A percentile compares a stretch with the other conserved stretches of the same genome.
These are phyloP conservation scores for Ophiostoma novo-ulmi DNA, from an alignment of 2,329 filamentous ascomycete genomes.

Conservation along the genomic window DNA sequence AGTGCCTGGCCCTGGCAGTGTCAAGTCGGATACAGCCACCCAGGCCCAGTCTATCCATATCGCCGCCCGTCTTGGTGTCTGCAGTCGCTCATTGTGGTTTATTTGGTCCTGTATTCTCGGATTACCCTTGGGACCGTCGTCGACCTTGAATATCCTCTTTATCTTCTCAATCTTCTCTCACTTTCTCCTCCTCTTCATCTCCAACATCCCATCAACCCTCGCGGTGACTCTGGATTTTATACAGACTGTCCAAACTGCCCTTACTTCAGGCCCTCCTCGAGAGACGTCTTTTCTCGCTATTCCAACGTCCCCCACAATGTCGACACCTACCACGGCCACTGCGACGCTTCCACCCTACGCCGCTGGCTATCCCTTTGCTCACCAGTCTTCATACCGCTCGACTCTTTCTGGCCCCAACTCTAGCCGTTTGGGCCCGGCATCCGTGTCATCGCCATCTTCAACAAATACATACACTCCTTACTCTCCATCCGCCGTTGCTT, in stretches of 20 bases:
- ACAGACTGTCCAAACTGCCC: background rate
- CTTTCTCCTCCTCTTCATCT: background rate
- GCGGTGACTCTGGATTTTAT: background rate
- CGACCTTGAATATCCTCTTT: background rate
- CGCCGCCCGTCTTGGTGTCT: background rate
- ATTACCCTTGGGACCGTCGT: slow-evolving; percentile 6
- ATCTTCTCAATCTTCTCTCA: background rate
- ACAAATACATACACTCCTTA: slow-evolving; percentile 30
- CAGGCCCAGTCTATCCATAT: background rate
- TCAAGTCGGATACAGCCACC: background rate
- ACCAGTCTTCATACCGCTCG: slow-evolving; percentile 39
- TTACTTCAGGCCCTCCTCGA: background rate
- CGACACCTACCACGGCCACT: slow-evolving; percentile 73
- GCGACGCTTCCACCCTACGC: slow-evolving; percentile 65
- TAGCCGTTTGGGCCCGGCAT: slow-evolving; percentile 35
- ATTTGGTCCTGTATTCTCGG: background rate
- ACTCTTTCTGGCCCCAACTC: slow-evolving; percentile 36
- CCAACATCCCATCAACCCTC: background rate
- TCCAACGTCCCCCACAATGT: slow-evolving; percentile 52
- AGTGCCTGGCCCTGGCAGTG: slow-evolving; percentile 12
- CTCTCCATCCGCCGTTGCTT: slow-evolving; percentile 20
- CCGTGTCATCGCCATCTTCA: slow-evolving; percentile 32
- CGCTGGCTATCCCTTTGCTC: slow-evolving; percentile 58
- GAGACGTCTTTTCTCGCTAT: slow-evolving; percentile 12
- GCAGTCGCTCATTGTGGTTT: background rate